Percentiles rank a stretch among this genome's conserved stretches.
Conservation (phyloP, 1,284 basidiomycete species). For the Sporisorium iseilematis-ciliati region DNA sequence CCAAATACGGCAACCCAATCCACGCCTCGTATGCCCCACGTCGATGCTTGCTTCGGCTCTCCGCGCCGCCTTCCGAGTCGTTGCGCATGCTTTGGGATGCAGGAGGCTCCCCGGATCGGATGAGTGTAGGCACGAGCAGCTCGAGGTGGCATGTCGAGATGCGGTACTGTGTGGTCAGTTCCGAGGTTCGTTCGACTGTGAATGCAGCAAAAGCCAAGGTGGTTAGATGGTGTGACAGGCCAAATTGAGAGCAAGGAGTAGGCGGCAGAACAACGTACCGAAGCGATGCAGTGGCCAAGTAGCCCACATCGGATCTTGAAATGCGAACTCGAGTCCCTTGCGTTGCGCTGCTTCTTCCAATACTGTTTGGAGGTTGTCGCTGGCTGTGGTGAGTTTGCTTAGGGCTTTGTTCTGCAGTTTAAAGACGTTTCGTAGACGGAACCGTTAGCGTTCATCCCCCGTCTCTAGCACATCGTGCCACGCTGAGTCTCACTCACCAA, state of each 20-base stretch:
- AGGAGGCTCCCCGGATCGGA: slow-evolving; percentile 37
- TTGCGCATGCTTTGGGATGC: slow-evolving; percentile 5
- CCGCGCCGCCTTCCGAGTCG: slow-evolving; percentile 7
- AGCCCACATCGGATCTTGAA: slow-evolving; percentile 58
- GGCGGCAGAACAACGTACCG: slow-evolving; percentile 28
- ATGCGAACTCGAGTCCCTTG: slow-evolving; percentile 48
- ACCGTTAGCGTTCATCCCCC: background rate
- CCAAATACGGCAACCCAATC: slow-evolving; percentile 53
- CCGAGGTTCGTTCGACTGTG: slow-evolving; percentile 27
- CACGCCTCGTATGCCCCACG: slow-evolving; percentile 47
- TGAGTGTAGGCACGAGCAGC: slow-evolving; percentile 35
- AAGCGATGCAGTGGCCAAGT: slow-evolving; percentile 64
- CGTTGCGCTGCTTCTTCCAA: slow-evolving; percentile 48
- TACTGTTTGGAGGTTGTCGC: slow-evolving; percentile 39
- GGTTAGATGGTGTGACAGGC: background rate
- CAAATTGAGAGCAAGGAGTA: background rate
- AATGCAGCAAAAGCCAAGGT: background rate
- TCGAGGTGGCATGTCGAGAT: slow-evolving; percentile 43
- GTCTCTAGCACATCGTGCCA: too few species aligned
- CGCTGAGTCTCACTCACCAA: slow-evolving; percentile 32
- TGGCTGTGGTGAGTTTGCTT: slow-evolving; percentile 37
- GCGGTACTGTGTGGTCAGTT: slow-evolving; percentile 39
- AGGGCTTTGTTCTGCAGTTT: slow-evolving; percentile 39
- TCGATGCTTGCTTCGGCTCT: slow-evolving; percentile 20
- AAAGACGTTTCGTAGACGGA: background rate